These are phyloP conservation scores for Arthromyces matolae DNA, from an alignment of 768 basidiomycete genomes.

Conservation along the genomic window DNA sequence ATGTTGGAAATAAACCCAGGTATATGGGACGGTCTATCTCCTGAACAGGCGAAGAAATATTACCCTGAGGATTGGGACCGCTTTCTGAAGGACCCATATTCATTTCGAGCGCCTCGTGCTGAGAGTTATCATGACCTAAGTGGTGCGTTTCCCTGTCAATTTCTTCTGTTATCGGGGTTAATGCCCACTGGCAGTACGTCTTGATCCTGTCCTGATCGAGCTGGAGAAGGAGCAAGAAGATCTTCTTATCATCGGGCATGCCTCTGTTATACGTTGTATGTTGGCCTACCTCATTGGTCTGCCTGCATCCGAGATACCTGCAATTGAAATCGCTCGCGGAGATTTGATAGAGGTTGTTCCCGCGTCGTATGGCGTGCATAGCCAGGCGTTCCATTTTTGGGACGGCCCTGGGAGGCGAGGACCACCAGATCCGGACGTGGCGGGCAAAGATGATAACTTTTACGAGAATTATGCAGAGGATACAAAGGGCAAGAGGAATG, in stretches of 20 bases:
- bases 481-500: conserved; percentile 57
- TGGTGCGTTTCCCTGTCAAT: conserved; percentile 39
- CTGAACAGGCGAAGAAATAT: conserved; percentile 82
- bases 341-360: conserved; percentile 94
- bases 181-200: conserved; percentile 57
- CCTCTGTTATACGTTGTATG: conserved; percentile 95
- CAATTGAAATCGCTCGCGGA: conserved; percentile 94
- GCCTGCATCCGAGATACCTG: conserved; percentile 93
- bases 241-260: conserved; percentile 93
- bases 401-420: conserved; percentile 73
- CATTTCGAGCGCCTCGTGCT: conserved; percentile 86
- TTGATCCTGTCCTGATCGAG: conserved; percentile 92
- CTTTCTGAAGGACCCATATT: conserved; percentile 89
- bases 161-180: background rate
- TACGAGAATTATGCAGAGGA: conserved; percentile 88
- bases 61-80: conserved; percentile 95
- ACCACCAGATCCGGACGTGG: conserved; percentile 27
- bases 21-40: conserved; percentile 93
- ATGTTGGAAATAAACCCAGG: conserved; percentile 99
- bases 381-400: conserved; percentile 90
- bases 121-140: conserved; percentile 97
- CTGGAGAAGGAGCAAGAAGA: conserved; percentile 93
- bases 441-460: conserved; percentile 63
- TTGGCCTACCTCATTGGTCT: conserved; percentile 91
- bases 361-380: conserved; percentile 85